phyloP scores from a whole-genome alignment of 148 eudicot genomes.

The Hydrangea macrophylla region DNA sequence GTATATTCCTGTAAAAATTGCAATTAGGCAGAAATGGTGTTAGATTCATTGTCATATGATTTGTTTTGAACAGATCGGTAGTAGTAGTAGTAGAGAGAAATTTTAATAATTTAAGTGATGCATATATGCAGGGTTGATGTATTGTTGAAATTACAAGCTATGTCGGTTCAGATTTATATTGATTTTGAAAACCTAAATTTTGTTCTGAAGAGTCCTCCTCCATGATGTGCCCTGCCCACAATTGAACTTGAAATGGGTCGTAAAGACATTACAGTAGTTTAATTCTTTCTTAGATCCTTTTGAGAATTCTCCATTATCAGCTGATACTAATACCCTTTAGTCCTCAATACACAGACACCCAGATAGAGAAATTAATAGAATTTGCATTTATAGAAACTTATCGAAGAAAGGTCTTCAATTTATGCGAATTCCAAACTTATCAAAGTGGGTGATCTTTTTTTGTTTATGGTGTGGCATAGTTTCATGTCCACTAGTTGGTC shows the following conservation, averaged over 20 bases:
- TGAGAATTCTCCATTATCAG: background rate
- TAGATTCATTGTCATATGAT: too few species aligned
- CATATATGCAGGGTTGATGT: background rate
- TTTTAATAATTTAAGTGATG: background rate
- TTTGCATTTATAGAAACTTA: background rate
- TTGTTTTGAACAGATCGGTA: too few species aligned
- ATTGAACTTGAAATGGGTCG: background rate
- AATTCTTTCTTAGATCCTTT: background rate
- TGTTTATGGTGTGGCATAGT: too few species aligned
- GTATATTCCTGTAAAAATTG: too few species aligned
- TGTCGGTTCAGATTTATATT: background rate
- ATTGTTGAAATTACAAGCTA: background rate
- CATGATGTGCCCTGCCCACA: background rate
- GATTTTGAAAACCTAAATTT: background rate
- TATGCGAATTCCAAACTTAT: too few species aligned
- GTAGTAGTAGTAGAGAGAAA: too few species aligned
- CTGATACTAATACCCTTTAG: too few species aligned
- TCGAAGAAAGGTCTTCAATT: background rate
- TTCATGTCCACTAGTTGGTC: too few species aligned
- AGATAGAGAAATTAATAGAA: too few species aligned
- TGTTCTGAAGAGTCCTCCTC: background rate
- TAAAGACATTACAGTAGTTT: background rate
- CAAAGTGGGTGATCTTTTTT: too few species aligned
- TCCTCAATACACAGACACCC: background rate
- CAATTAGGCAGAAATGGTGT: too few species aligned